Evolutionary conservation across 345 rosid species (phyloP), one percentile per base, ranked within the genome.

Genomic region (Hibiscus syriacus): DNA sequence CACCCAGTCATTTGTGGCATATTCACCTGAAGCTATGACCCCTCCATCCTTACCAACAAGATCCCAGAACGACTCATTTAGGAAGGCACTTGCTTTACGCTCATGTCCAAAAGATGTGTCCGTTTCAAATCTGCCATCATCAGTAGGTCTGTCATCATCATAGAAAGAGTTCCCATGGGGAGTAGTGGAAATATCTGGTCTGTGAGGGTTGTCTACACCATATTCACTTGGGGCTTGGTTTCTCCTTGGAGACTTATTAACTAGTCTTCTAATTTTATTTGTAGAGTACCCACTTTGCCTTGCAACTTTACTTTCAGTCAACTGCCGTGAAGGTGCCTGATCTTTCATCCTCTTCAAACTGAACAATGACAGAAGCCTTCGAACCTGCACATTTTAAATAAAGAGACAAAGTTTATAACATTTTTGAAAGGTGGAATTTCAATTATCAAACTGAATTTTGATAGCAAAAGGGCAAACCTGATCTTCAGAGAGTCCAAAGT

Each of bases 401-500:
- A 39, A 39, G 6, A 29, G 27, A 39, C 12, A 22, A 46, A 43
- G 6, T 23, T 14, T 49, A 52, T 1, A 56, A 1, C 27, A 43
- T 17, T 17, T 32, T 29, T 16, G 0, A 70, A 3, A 20, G 66
- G 26, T 69, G 27, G 30, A 8, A 49, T 65, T 66, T 52, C 38
- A 53, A 26, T 48, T 38, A 36, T 43, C 14, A 43, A 45, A 12
- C 22, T 64, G 55, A n/a, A 17, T 41, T 25, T 57, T 55, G 25
- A 10, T 13, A n/a, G 17, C 26, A 10, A 62, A n/a, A 13, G 55
- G 65, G 55, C 68, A 77, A 32, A 88, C 97, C 94, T 88, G 92
- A 73, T 57, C 70, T 59, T 78, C 70, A 0, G 92, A 86, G 55
- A 88, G 83, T n/a, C 97, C 97, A 76, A 91, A 88, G 45, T 78